Base-by-base conservation (phyloP, 441 rosid genomes). In the Melianthus villosus region DNA sequence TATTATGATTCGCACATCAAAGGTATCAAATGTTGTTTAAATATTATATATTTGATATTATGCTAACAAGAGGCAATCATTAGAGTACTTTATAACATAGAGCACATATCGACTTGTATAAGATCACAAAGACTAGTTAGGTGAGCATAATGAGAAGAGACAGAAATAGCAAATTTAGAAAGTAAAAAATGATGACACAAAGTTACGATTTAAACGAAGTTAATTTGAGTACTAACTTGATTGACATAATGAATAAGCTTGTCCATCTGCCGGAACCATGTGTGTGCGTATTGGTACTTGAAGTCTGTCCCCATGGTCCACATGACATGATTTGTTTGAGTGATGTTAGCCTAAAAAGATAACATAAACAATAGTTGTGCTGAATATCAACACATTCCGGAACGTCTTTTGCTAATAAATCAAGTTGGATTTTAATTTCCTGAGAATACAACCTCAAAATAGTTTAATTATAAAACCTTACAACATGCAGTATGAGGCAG, bases 241-340 rank as follows among this genome's bases (percentile, higher is more conserved):
- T 86, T 92, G 61, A 86, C 97, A 64, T 92, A 92, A 57, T 86
- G 96, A 60, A 92, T 72, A 40, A 92, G 68, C 67, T 85, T 92
- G 71, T 92, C 99, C 95, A 92, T 69, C 43, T 92, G 73, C 36
- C 89, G 71, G 61, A 57, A 92, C 99, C 97, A 92, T 25, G 95
- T 56, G 48, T 62, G 68, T 13, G 99, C 97, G 57, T 80, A 92
- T 51, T 92, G 97, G 67, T 82, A 92, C 60, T 72, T 75, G 61
- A 92, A 92, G 70, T 92, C 99, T 53, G 99, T 85, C 62, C 99
- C 99, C 99, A 86, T 82, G 31, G 97, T 92, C 71, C 79, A 92
- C 99, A 92, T 92, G 44, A 92, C 64, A 49, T 92, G 99, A 67
- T 92, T 60, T 34, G 80, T 65, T 48, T 81, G 69, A 48, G 99